A percentile compares a stretch with the other conserved stretches of the same genome.
phyloP scores from a whole-genome alignment of 495 filamentous ascomycete genomes.

The Podospora pseudocomata region DNA sequence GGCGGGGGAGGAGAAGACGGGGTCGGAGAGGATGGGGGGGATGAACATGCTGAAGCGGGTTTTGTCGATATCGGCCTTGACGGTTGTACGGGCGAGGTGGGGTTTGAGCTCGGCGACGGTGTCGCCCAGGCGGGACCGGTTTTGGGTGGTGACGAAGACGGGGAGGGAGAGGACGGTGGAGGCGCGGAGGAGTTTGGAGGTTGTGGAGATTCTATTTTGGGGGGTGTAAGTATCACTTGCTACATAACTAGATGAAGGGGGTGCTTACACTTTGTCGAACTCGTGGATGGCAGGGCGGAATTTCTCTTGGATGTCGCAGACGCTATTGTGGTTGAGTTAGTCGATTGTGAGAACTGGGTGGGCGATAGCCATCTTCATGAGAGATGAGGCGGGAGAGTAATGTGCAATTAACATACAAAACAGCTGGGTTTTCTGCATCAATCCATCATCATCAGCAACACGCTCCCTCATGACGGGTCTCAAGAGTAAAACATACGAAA shows the following conservation, averaged over 20 bases:
- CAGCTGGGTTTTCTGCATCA: conserved; percentile 57
- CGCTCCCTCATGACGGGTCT: background rate
- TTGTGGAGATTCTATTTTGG: conserved; percentile 46
- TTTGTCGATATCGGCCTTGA: conserved; percentile 69
- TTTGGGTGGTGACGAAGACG: conserved; percentile 81
- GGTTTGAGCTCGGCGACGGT: conserved; percentile 65
- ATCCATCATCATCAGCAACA: conserved; percentile 16
- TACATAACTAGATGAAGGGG: background rate
- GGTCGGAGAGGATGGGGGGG: conserved; percentile 31
- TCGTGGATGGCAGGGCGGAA: conserved; percentile 79
- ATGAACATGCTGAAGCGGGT: conserved; percentile 82
- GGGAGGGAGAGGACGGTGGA: conserved; percentile 66
- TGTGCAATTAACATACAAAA: conserved; percentile 53
- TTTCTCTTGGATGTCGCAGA: conserved; percentile 95
- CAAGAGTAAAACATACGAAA: conserved; percentile 36
- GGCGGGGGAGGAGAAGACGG: conserved; percentile 7
- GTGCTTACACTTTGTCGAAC: conserved; percentile 68
- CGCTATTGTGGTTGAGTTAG: conserved; percentile 44
- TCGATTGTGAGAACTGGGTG: too few species aligned
- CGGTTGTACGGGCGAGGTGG: conserved; percentile 30
- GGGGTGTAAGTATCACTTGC: conserved; percentile 4
- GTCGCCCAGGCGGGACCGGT: conserved; percentile 65
- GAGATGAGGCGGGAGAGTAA: background rate
- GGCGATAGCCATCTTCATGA: background rate
- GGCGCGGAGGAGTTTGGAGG: conserved; percentile 52